Evolutionary conservation across 2,329 filamentous ascomycete genomes (phyloP), one percentile per base, ranked within the genome.

Genomic region (Xylariaceae sp.): DNA sequence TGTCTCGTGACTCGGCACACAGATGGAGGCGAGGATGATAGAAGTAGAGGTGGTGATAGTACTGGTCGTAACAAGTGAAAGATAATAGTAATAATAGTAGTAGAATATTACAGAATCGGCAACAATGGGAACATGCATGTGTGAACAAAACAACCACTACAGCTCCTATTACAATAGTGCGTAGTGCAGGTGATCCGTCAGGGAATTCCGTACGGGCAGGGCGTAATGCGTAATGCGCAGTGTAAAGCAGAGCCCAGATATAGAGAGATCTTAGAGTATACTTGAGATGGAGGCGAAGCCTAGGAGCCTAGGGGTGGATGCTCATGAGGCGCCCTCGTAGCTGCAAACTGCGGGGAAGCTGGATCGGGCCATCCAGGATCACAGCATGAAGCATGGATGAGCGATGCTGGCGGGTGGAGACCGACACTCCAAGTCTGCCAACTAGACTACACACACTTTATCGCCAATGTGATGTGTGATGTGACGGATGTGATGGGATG

Each of bases 301-400:
- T 62, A 11, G 11, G 56, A 58, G 37, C 57, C 55, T 62, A 11
- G 11, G 58, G 10, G 62, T 60, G 55, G 62, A 53, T 62, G 57
- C 56, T 53, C 44, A 13, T 15, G 59, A 55, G 55, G 51, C 50
- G 53, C 59, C 48, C 13, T 30, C 23, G 5, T 53, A 57, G 54
- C 35, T 56, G 48, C 55, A 58, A 55, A 62, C 51, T 63, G 62
- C 62, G 62, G 62, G 62, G 62, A 59, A 64, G 61, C 59, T 61
- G 62, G 62, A 50, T 50, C 58, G 53, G 44, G 37, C 53, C 55
- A 57, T 53, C 49, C 55, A 62, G 60, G 49, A 51, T 55, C 58
- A 59, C 51, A 35, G 56, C 57, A 55, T 58, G 13, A 50, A 62
- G 59, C 62, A 50, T 62, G 62, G 60, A 37, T 55, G 57, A 23